Percentiles rank a stretch among this genome's conserved stretches.
Conservation (phyloP, 2,329 filamentous ascomycete genomes). For the Thermomyces lanuginosus region DNA sequence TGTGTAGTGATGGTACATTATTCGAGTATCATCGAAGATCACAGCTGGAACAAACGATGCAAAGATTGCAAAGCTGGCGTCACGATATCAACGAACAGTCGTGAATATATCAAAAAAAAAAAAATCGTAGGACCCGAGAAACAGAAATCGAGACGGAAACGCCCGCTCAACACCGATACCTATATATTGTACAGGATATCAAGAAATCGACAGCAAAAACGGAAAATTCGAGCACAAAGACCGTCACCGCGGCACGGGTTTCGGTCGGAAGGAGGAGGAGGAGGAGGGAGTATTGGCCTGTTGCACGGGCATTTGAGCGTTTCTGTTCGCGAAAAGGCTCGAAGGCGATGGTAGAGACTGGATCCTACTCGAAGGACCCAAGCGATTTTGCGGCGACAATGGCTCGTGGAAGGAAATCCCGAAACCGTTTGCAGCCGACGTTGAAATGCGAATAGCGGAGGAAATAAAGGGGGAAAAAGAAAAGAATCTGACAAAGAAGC, state of each 20-base stretch:
- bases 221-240: constrained; percentile 12
- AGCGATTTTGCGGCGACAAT: background rate
- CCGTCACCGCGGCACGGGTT: constrained; percentile 30
- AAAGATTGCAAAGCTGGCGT: constrained; percentile 5
- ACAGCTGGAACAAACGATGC: constrained; percentile 6
- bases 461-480: background rate
- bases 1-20: constrained; percentile 34
- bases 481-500: background rate
- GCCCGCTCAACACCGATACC: too few relatives aligned
- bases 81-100: constrained; percentile 8
- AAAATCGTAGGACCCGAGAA: constrained; percentile 8
- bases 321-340: constrained; percentile 6
- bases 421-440: background rate
- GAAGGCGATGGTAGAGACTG: constrained; percentile 4
- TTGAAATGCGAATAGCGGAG: constrained; percentile 1
- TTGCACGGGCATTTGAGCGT: constrained; percentile 32
- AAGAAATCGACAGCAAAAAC: constrained; percentile 19
- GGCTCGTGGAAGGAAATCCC: background rate
- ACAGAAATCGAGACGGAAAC: constrained; percentile 9
- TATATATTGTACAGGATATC: constrained; percentile 34
- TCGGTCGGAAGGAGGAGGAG: constrained; percentile 25
- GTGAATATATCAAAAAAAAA: constrained; percentile 7
- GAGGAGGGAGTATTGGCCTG: constrained; percentile 21
- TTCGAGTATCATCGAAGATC: constrained; percentile 17
- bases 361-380: constrained; percentile 3